Evolutionary conservation across 2,329 filamentous ascomycete genomes (phyloP), one percentile per base, ranked within the genome.

Genomic region (Penicillium decumbens): DNA sequence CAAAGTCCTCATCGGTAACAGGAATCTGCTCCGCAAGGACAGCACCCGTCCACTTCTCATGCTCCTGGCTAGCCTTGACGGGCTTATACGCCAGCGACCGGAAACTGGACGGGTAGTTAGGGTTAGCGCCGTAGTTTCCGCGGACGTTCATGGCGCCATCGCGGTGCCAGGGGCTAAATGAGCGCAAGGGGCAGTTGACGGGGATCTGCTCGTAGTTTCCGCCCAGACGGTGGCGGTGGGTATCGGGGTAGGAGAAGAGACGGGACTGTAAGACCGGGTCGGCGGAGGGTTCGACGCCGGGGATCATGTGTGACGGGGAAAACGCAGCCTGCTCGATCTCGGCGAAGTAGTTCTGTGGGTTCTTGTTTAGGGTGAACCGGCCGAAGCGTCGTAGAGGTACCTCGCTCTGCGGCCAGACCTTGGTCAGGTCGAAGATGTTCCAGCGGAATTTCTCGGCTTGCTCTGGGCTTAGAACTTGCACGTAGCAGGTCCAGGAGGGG

Each of bases 291-390:
- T 87, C 84, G 49, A 85, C 80, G 45, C 84, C 84, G 3, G 84
- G 83, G 3, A 81, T 77, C 67, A 87, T 69, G 64, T 87, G 83
- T 6, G 82, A 77, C 33, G 85, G 84, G 52, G 79, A 83, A 76
- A 87, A 88, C 1, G 83, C 82, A 15, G 81, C 77, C 64, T 87
- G 84, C 72, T 88, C 84, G 43, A 87, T 84, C 61, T 89, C 84
- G 41, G 79, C 76, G 60, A 87, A 86, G 72, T 86, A 87, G 69
- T 88, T 87, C 46, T 78, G 68, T 1, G 77, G 74, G 63, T 87
- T 87, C 65, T 76, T 75, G 69, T 85, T 85, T 23, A 88, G 75
- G 0, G 80, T 84, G 50, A 88, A 68, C 51, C 77, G 77, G 42
- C 83, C 84, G 46, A 88, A 75, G 40, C 74, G 77, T 15, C 80